A percentile compares a stretch with the other conserved stretches of the same genome.
phyloP scores from a whole-genome alignment of 2,329 filamentous ascomycete species.

The Penicillium sp. region DNA sequence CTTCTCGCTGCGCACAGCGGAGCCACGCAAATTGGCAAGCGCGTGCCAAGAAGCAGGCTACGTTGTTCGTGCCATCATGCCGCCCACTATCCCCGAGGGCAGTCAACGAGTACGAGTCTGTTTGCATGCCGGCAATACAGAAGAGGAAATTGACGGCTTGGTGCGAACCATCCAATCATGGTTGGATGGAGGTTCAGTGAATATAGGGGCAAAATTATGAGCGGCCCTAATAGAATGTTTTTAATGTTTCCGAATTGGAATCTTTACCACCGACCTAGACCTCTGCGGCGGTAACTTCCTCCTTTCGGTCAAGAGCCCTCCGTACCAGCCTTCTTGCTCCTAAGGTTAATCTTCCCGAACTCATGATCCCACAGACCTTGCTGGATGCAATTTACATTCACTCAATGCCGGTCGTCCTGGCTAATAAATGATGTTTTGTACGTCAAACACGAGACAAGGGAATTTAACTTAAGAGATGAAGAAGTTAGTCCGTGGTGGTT shows the following conservation, averaged over 20 bases:
- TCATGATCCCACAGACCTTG: no score
- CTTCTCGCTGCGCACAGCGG: conserved; percentile 61
- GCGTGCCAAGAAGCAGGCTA: conserved; percentile 63
- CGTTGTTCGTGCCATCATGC: conserved; percentile 66
- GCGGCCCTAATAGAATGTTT: not conserved
- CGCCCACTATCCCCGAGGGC: conserved; percentile 67
- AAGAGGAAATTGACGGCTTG: conserved; percentile 58
- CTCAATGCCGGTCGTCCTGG: no score
- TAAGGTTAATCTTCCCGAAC: no score
- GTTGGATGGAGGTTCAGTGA: conserved; percentile 28
- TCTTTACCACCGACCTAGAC: no score
- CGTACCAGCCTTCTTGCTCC: no score
- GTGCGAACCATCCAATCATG: conserved; percentile 53
- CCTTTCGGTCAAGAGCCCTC: no score
- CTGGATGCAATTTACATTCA: no score
- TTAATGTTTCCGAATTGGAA: not conserved
- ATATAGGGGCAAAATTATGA: conserved; percentile 7
- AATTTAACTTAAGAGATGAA: no score
- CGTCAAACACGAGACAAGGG: no score
- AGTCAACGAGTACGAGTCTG: conserved; percentile 67
- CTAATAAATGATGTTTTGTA: no score
- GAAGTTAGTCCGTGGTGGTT: no score
- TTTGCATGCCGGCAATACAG: conserved; percentile 67
- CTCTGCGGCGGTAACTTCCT: no score
- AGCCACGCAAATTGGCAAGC: conserved; percentile 60